Conservation (phyloP, 768 basidiomycete species). For the Mycena alexandri region DNA sequence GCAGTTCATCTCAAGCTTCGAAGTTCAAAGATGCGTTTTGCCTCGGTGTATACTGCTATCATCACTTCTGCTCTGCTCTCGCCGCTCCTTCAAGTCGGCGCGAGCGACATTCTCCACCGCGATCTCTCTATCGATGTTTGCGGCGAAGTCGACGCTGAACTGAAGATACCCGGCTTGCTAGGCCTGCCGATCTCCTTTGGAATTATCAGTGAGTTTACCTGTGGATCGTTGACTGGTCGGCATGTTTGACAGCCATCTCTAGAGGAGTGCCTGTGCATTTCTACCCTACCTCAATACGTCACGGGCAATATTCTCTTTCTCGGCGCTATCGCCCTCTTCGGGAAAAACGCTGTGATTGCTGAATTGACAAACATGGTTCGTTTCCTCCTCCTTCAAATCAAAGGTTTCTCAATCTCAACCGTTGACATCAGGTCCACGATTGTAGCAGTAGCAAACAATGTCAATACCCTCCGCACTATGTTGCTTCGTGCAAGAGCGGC, state of each 20-base stretch:
- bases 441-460: slow-evolving; percentile 45
- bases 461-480: slow-evolving; percentile 56
- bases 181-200: slow-evolving; percentile 46
- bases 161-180: slow-evolving; percentile 45
- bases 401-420: neutral
- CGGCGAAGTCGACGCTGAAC: slow-evolving; percentile 49
- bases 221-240: neutral
- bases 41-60: slow-evolving; percentile 1
- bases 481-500: slow-evolving; percentile 49
- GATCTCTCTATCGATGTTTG: slow-evolving; percentile 50
- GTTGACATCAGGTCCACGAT: slow-evolving; percentile 41
- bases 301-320: slow-evolving; percentile 47
- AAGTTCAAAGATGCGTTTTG: slow-evolving; percentile 7
- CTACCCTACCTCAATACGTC: slow-evolving; percentile 52
- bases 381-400: neutral
- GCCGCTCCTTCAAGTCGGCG: neutral
- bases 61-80: slow-evolving; percentile 12
- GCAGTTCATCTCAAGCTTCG: neutral
- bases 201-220: slow-evolving; percentile 43
- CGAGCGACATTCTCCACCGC: slow-evolving; percentile 4
- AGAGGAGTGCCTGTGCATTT: slow-evolving; percentile 61
- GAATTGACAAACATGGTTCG: slow-evolving; percentile 54
- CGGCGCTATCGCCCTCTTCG: slow-evolving; percentile 46
- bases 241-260: neutral
- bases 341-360: slow-evolving; percentile 44